Evolutionary conservation across 1,284 basidiomycete species (phyloP).

Genomic region (Naganishia albida): DNA sequence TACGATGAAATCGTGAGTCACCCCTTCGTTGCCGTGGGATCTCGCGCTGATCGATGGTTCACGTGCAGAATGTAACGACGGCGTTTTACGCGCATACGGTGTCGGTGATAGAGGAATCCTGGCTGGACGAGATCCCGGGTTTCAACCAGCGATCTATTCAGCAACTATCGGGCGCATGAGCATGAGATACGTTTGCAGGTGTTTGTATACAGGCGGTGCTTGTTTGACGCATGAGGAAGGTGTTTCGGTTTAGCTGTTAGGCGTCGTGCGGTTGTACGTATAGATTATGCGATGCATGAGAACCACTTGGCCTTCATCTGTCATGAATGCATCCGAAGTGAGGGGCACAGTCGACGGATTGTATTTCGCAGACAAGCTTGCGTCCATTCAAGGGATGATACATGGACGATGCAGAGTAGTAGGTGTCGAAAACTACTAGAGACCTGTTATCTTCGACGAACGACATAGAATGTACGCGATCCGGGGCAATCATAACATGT

Average conservation of each 20-base stretch:
- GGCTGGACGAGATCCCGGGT: conserved; percentile 53
- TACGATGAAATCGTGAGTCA: conserved; percentile 82
- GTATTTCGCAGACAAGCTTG: not conserved
- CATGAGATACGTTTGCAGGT: too few species aligned
- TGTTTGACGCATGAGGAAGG: too few species aligned
- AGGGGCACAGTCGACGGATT: too few species aligned
- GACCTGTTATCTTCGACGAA: too few species aligned
- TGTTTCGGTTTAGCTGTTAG: too few species aligned
- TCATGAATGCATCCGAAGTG: not conserved
- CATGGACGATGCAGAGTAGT: too few species aligned
- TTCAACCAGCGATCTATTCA: conserved; percentile 28
- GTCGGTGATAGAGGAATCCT: conserved; percentile 69
- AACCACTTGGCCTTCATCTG: not conserved
- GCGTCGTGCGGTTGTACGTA: too few species aligned
- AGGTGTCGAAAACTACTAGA: too few species aligned
- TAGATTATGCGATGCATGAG: too few species aligned
- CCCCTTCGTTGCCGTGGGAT: not conserved
- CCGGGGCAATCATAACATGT: not conserved
- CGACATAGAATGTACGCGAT: too few species aligned
- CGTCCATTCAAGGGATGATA: not conserved
- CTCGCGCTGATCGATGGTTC: not conserved
- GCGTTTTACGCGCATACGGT: conserved; percentile 84
- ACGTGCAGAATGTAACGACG: conserved; percentile 71
- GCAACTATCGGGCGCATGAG: conserved; percentile 12
- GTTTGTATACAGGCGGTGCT: too few species aligned